Base-by-base conservation (phyloP, 441 rosid genomes). In the Hura crepitans region DNA sequence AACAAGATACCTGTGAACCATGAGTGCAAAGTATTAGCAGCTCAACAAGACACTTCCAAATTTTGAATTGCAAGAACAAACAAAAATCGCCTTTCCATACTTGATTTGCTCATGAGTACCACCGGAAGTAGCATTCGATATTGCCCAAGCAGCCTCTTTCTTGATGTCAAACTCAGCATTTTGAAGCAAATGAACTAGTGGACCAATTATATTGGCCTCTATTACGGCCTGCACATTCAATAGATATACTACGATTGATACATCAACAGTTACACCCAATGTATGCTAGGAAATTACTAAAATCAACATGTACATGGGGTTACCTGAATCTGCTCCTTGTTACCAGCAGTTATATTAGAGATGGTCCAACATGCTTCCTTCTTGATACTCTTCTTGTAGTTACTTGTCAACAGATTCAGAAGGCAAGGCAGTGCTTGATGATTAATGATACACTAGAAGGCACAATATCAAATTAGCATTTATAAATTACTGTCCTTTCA, bases 291-390 rank as follows among this genome's bases (percentile, higher is more conserved):
- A 53, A 42, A 77, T 42, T 62, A 69, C 70, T 4, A 23, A 33
- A 28, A 37, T 64, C 20, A 30, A 25, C 59, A 33, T 5, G 62
- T 17, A 80, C 25, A 67, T 17, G n/a, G 22, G 3, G 65, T 46
- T 51, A 90, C 98, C 92, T 89, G 92, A 78, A 93, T 90, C 78
- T 93, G 98, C 62, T 87, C 96, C 83, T 75, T 86, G 82, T 90
- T 93, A 45, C 97, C 98, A 73, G 98, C 91, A 14, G 97, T 90
- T 68, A 93, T 93, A 71, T 93, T 93, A n/a, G 98, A 93, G 62
- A 93, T 89, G 17, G 97, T 90, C 98, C 97, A 93, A 70, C 97
- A 93, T 35, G 95, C 95, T 86, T 91, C 97, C 83, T 90, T 90
- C 82, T 90, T 88, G 63, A 90, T 87, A 79, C 97, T 93, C 81